These are phyloP conservation scores for Passiflora organensis DNA, from an alignment of 345 rosid genomes.

Conservation along the genomic window DNA sequence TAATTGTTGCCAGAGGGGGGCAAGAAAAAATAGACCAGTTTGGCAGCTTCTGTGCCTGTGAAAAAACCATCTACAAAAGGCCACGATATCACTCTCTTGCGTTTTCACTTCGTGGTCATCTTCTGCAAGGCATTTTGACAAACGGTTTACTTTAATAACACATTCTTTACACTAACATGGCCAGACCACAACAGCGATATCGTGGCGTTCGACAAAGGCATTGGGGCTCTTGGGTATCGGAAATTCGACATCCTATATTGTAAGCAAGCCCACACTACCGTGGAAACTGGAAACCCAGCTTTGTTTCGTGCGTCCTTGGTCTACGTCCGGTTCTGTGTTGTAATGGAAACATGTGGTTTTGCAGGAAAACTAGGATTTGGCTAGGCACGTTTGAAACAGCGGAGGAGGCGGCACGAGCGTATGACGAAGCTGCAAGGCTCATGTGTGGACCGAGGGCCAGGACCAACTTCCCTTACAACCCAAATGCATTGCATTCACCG, in stretches of 20 bases:
- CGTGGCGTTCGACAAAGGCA: conserved; percentile 97
- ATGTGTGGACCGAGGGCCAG: conserved; percentile 95
- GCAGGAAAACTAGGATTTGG: conserved; percentile 97
- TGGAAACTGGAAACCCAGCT: too few species aligned
- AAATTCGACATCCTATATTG: conserved; percentile 94
- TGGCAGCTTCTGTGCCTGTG: conserved; percentile 21
- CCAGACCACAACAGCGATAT: conserved; percentile 91
- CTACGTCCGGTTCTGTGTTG: neutral
- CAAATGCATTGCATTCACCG: conserved; percentile 55
- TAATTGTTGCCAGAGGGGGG: conserved; percentile 52
- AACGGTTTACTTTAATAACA: neutral
- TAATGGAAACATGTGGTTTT: conserved; percentile 24
- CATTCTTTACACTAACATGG: conserved; percentile 38
- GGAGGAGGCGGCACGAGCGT: conserved; percentile 92
- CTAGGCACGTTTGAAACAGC: conserved; percentile 96
- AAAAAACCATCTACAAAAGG: conserved; percentile 49
- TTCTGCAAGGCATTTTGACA: too few species aligned
- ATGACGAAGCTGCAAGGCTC: conserved; percentile 95
- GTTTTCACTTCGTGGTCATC: neutral
- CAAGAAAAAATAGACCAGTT: conserved; percentile 29
- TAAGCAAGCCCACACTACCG: conserved; percentile 23
- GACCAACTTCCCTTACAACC: conserved; percentile 87
- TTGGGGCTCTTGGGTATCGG: conserved; percentile 99
- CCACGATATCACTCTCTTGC: conserved; percentile 14
- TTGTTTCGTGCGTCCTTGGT: neutral